These are phyloP conservation scores for Tribonema minus DNA, from an alignment of 108 stramenopile species.

Conservation along the genomic window DNA sequence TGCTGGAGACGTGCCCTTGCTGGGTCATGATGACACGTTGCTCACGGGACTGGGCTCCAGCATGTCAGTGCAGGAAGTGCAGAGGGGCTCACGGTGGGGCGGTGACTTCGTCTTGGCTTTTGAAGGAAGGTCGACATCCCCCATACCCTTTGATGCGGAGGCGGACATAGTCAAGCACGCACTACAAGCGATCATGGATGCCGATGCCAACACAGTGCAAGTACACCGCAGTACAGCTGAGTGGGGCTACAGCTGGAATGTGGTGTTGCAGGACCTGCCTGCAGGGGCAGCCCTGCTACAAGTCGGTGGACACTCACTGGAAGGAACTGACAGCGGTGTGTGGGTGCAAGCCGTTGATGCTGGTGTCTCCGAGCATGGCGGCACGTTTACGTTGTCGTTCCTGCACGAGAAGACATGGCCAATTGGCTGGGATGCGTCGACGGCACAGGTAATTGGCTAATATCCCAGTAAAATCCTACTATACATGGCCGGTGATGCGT, in stretches of 20 bases:
- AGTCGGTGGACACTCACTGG: constrained; percentile 6
- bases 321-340: constrained; percentile 1
- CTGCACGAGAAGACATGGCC: neutral
- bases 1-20: neutral
- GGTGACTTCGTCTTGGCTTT: constrained; percentile 15
- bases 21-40: neutral
- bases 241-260: neutral
- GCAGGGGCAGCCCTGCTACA: neutral
- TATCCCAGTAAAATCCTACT: too few relatives aligned
- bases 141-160: constrained; percentile 7
- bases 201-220: neutral
- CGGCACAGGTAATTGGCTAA: too few relatives aligned
- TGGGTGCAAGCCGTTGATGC: neutral
- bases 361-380: constrained; percentile 1
- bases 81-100: constrained; percentile 23
- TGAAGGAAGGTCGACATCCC: neutral
- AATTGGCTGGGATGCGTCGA: constrained; percentile 17
- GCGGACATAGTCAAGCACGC: constrained; percentile 8
- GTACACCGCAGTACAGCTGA: neutral
- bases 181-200: neutral
- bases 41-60: constrained; percentile 7
- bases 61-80: neutral
- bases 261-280: neutral
- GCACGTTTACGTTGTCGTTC: constrained; percentile 10
- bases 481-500: too few relatives aligned